Conservation (phyloP, 169 alveolate genomes). For the Cryptosporidium viatorum region DNA sequence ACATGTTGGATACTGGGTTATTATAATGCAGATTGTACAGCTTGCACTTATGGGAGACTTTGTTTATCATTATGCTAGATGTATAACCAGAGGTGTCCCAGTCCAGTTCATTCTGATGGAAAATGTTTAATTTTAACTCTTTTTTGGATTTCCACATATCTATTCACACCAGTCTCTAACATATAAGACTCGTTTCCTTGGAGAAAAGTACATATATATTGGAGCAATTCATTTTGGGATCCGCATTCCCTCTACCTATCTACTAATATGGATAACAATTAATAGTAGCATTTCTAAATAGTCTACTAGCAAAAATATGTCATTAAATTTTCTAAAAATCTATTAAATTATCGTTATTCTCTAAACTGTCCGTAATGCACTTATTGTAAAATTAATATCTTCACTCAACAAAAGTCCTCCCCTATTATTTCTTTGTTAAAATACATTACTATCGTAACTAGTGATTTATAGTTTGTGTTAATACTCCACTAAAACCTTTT, state of each 20-base stretch:
- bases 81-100: conserved; percentile 88
- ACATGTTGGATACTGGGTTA: conserved; percentile 90
- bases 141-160: not conserved
- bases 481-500: no score
- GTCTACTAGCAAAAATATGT: not conserved
- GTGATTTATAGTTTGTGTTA: no score
- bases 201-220: not conserved
- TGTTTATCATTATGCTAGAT: conserved; percentile 87
- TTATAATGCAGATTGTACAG: conserved; percentile 88
- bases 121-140: conserved; percentile 79
- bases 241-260: not conserved
- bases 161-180: not conserved
- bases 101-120: conserved; percentile 86
- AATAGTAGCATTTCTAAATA: not conserved
- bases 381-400: no score
- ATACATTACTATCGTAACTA: no score
- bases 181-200: not conserved
- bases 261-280: not conserved
- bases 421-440: no score
- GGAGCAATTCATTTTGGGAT: conserved; percentile 3
- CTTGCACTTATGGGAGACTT: conserved; percentile 91
- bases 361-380: not conserved
- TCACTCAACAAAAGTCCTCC: no score
- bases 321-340: not conserved
- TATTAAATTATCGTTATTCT: not conserved